Evolutionary conservation across 1,284 basidiomycete species (phyloP), one percentile per base, ranked within the genome.

Genomic region (Marasmius tenuissimus): DNA sequence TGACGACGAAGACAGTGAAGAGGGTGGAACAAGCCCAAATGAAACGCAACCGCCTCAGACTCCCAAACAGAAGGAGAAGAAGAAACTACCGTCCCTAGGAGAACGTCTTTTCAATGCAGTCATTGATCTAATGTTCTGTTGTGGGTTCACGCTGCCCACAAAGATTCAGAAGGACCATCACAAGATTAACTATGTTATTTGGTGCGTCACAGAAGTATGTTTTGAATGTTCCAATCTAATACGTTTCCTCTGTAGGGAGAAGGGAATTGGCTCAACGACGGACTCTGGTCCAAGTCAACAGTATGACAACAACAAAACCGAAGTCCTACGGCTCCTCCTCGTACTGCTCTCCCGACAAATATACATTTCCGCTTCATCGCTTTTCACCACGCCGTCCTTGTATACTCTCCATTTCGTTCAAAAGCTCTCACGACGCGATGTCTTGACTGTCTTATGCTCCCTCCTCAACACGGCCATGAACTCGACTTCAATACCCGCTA

Each of bases 401-500:
- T 92, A 91, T 69, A 85, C 92, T n/a, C 81, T 91, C 22, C 85
- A 91, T 71, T 80, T 91, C 61, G 90, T 93, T 11, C 89, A 94
- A 72, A 85, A 86, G 66, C 87, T 89, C 49, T 87, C 91, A 63
- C 84, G 93, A 37, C 85, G 93, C 52, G 85, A 94, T 65, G 88
- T 96, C 14, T 81, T 98, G 54, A 94, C 94, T 1, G 78, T 97
- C 12, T 77, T 98, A 6, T 98, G 96, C 73, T 97, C 95, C 9
- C 78, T 96, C 53, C 80, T 98, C 63, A 98, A 98, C 73, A 96
- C 93, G 6, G 86, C 88, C 14, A 86, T 97, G 79, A 91, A 90
- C 70, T 85, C 65, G 8, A 75, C 84, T 22, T 78, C 78, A 58
- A 72, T 77, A 37, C 74, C 73, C 45, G 77, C 75, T 40, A 79